phyloP scores from a whole-genome alignment of 495 filamentous ascomycete species.

The Talaromyces trachyspermus region DNA sequence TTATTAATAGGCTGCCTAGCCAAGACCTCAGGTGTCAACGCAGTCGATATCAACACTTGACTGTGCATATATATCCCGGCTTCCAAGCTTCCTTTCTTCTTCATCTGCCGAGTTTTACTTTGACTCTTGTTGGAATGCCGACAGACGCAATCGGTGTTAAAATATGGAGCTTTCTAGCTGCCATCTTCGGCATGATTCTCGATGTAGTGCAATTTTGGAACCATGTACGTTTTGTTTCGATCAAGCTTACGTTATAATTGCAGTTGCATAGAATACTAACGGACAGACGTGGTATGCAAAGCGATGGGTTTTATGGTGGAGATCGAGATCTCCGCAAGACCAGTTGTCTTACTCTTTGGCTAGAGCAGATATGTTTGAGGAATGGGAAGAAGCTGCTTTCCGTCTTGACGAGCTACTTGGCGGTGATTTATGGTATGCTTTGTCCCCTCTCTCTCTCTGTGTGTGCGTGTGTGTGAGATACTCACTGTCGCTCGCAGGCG shows the following conservation, averaged over 20 bases:
- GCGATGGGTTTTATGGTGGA: constrained; percentile 27
- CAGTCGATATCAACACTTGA: too few relatives aligned
- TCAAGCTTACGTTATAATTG: too few relatives aligned
- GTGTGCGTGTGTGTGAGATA: not conserved
- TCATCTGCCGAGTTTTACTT: too few relatives aligned
- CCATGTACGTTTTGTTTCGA: constrained; percentile 39
- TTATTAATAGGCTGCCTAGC: too few relatives aligned
- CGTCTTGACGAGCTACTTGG: constrained; percentile 71
- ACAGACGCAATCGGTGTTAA: constrained; percentile 20
- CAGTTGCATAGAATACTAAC: too few relatives aligned
- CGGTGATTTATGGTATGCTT: constrained; percentile 68
- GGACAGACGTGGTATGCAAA: too few relatives aligned
- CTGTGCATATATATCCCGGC: too few relatives aligned
- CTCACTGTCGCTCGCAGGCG: constrained; percentile 43
- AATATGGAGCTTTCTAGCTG: constrained; percentile 31
- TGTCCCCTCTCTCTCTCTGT: not conserved
- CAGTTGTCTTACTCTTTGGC: constrained; percentile 37
- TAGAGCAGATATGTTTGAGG: constrained; percentile 62
- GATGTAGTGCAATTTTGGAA: constrained; percentile 62
- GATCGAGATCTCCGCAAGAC: constrained; percentile 29
- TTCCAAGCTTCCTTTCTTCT: too few relatives aligned
- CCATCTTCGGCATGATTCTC: constrained; percentile 47
- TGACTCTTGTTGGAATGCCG: not conserved
- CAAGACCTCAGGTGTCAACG: too few relatives aligned
- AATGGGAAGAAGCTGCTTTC: constrained; percentile 76